phyloP scores from a whole-genome alignment of 768 basidiomycete genomes.

The Amanita rubescens region DNA sequence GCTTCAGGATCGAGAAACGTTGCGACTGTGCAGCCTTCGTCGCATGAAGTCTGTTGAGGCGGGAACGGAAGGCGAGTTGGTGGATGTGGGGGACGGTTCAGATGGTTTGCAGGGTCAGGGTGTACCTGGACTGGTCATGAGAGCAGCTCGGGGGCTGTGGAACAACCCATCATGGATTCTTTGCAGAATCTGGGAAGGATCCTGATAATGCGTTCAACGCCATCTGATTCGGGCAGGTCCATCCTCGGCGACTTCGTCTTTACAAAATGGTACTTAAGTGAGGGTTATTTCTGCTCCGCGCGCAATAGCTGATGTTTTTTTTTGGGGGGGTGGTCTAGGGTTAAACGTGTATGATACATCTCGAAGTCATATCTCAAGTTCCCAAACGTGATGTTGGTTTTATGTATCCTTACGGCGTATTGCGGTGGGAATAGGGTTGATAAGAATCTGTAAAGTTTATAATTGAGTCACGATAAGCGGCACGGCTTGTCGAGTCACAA shows the following conservation, averaged over 20 bases:
- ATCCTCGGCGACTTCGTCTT: background rate
- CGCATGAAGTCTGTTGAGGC: background rate
- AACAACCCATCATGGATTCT: slow-evolving; percentile 7
- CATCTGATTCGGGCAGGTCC: background rate
- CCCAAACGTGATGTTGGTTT: background rate
- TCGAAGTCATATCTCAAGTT: background rate
- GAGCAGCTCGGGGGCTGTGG: background rate
- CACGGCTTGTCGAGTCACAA: too few species aligned
- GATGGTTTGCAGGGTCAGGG: slow-evolving; percentile 1
- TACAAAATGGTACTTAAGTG: slow-evolving; percentile 4
- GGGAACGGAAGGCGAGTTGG: background rate
- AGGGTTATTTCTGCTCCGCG: background rate
- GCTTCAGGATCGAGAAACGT: background rate
- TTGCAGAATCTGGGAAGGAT: background rate
- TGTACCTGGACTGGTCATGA: slow-evolving; percentile 4
- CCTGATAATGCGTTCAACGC: background rate
- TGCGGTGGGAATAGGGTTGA: too few species aligned
- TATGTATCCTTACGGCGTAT: background rate
- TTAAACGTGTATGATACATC: background rate
- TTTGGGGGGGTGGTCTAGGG: too few species aligned
- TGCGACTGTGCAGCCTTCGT: background rate
- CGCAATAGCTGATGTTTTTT: background rate
- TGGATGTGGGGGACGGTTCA: background rate
- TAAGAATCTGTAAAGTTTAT: too few species aligned
- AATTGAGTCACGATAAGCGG: too few species aligned